Evolutionary conservation across 2,329 filamentous ascomycete species (phyloP).

Genomic region (Cephalotrichum gorgonifer): DNA sequence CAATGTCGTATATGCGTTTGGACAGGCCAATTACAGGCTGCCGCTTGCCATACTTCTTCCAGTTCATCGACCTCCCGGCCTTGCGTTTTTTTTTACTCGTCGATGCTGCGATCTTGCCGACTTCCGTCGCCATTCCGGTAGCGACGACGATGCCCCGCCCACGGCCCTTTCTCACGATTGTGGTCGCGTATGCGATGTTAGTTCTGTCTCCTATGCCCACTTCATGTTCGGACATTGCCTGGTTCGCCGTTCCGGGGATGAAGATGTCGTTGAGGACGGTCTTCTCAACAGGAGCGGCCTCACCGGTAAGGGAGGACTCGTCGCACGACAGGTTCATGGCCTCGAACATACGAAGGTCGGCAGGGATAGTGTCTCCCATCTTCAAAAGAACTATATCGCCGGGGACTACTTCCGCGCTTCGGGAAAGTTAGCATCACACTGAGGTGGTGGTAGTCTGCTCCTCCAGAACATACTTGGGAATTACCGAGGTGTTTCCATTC

Average conservation of each 20-base stretch:
- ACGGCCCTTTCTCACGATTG: conserved; percentile 61
- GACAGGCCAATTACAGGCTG: conserved; percentile 35
- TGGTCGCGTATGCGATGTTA: conserved; percentile 68
- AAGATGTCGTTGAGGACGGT: conserved; percentile 38
- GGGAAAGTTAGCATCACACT: not conserved
- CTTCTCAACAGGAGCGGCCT: conserved; percentile 64
- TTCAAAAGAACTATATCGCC: conserved; percentile 59
- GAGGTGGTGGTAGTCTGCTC: not conserved
- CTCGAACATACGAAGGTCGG: conserved; percentile 60
- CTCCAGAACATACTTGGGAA: conserved; percentile 44
- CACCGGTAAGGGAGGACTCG: conserved; percentile 66
- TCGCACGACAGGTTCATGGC: conserved; percentile 74
- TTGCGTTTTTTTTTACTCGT: conserved; percentile 42
- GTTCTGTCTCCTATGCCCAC: conserved; percentile 60
- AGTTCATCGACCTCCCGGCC: conserved; percentile 42
- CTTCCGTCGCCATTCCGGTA: conserved; percentile 63
- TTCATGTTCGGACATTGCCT: conserved; percentile 31
- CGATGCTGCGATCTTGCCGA: conserved; percentile 57
- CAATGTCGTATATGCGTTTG: conserved; percentile 35
- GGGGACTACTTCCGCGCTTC: conserved; percentile 53
- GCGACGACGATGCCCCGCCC: conserved; percentile 62
- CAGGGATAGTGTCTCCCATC: conserved; percentile 66
- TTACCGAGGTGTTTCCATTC: conserved; percentile 45
- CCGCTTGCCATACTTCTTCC: conserved; percentile 40
- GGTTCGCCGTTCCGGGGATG: conserved; percentile 33